Evolutionary conservation across 208 protist species (phyloP), one percentile per base, ranked within the genome.

Genomic region (Leishmania turanica): DNA sequence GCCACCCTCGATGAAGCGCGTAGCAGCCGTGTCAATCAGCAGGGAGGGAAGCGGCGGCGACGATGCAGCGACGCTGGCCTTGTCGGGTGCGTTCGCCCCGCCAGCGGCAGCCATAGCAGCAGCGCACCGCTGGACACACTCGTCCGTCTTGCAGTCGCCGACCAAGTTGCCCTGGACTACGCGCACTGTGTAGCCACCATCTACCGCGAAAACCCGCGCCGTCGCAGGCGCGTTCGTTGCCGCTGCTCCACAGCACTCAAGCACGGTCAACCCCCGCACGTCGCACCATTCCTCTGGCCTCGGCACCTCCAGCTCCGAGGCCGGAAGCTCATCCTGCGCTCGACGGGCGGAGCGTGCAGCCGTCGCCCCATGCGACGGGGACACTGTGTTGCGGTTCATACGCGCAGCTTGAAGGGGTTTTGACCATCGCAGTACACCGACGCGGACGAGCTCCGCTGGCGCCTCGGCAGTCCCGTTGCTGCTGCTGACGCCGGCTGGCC

Each of bases 121-220:
- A 4, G 80, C 56, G 47, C 81, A 84, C 54, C 81, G 77, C 72
- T 80, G 78, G 11, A 91, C 60, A 31, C 84, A 88, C 80, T 91
- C 88, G 71, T 91, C 86, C 51, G 79, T 85, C 56, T 83, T 64
- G 58, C 85, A 91, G 69, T 82, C 78, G 62, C 88, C 81, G 68
- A 79, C 72, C 24, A 72, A 58, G n/a, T 80, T 83, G 56, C 69
- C 75, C 58, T 87, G 76, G n/a, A 75, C 47, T 13, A 89, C 83
- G n/a, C 68, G 64, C 9, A 89, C 74, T 8, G 73, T 54, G 79
- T 84, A 78, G 62, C 82, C 82, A 49, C 79, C 49, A 56, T 76
- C 76, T 15, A 88, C 88, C 9, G 72, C 49, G 51, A 75, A 77
- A 11, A 84, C 81, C 6, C 81, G 76, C 69, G 81, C 45, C 13